Base-by-base conservation (phyloP, 2,329 filamentous ascomycete genomes). In the Alternaria ethzedia region DNA sequence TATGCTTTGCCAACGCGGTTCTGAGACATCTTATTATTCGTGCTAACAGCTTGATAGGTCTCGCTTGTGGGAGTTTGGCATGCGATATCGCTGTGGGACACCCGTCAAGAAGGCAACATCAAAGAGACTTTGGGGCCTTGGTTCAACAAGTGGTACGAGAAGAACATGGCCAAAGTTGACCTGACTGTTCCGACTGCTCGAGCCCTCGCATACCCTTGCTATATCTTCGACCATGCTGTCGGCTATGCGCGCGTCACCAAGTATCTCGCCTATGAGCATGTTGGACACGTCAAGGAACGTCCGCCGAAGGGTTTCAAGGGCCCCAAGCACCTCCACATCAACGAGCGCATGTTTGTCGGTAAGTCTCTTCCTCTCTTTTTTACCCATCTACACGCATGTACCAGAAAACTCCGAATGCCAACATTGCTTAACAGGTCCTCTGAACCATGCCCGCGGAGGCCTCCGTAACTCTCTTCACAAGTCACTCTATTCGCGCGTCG, bases 231-330 rank as follows among this genome's bases (percentile, higher is more conserved):
- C 26, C 67, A 78, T 57, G 70, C 71, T 6, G 17, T 57, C 4
- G 78, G 70, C 2, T 80, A 78, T 43, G 62, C 65, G 0, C 46
- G 47, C 0, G 66, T 70, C 4, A 80, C 76, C 0, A 75, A 72
- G 61, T 73, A 60, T n/a, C 66, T 80, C 2, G 78, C 70, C 2
- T 80, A 80, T 69, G 63, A 78, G 36, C 59, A 60, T 12, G n/a
- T 54, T 8, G 70, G 72, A 6, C 69, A 72, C 30, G 72, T 79
- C 43, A 67, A 59, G n/a, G 76, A 77, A 50, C 54, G 52, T 5
- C 66, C 63, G 5, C 77, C 75, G 5, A 58, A 65, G n/a, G 64
- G 61, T 4, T 67, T 71, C 61, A 74, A 63, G 50, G 59, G 59
- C 20, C 45, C 36, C 12, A 66, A 63, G 15, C 51, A 65, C 21